phyloP scores from a whole-genome alignment of 2,329 filamentous ascomycete genomes.

The Stromatinia cepivora region DNA sequence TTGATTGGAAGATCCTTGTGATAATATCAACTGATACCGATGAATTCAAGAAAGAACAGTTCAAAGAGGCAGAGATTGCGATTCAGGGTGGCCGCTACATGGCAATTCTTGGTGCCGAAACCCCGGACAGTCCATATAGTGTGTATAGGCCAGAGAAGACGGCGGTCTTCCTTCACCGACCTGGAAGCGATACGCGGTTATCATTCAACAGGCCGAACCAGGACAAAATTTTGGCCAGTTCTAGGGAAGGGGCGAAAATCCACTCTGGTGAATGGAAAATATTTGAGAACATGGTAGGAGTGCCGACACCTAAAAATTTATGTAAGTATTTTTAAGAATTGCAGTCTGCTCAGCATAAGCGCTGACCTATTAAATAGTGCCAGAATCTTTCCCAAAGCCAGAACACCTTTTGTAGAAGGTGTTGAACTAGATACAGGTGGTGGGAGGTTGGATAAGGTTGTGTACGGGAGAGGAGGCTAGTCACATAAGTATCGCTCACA shows the following conservation, averaged over 20 bases:
- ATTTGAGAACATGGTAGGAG: neutral
- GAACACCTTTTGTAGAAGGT: neutral
- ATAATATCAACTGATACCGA: neutral
- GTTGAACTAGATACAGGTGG: neutral
- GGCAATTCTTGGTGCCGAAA: neutral
- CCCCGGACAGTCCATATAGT: neutral
- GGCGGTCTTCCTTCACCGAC: neutral
- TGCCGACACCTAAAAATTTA: neutral
- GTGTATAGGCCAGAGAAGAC: too few species aligned
- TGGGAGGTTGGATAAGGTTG: neutral
- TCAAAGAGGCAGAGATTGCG: rapidly evolving
- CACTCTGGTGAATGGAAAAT: rapidly evolving
- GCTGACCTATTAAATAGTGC: neutral
- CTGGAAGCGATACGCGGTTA: neutral
- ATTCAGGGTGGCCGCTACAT: neutral
- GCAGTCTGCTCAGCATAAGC: neutral
- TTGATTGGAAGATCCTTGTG: rapidly evolving
- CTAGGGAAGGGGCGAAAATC: rapidly evolving
- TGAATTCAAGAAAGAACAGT: neutral
- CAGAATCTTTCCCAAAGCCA: neutral
- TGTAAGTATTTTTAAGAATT: neutral
- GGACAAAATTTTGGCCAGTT: rapidly evolving
- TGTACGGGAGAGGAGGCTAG: neutral
- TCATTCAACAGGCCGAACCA: neutral
- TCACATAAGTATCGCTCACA: neutral